Evolutionary conservation across 2,329 filamentous ascomycete genomes (phyloP), one percentile per base, ranked within the genome.

Genomic region (Fusarium sp.): DNA sequence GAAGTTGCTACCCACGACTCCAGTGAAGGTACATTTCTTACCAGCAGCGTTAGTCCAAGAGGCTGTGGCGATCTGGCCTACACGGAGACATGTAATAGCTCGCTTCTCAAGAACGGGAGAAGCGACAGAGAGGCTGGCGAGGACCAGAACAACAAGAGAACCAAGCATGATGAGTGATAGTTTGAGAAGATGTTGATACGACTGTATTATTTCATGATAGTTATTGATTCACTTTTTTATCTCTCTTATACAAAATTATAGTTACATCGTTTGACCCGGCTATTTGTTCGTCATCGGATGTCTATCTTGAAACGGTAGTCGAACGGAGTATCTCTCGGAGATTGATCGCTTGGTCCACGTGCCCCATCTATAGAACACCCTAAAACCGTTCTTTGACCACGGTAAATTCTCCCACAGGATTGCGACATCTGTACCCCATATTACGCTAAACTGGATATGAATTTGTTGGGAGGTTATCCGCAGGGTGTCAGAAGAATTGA

Each of bases 1-100:
- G 49, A 81, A 86, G 71, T 85, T 85, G 61, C 82, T 82, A 4
- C 84, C 84, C 3, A 86, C 84, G 5, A 78, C 72, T 9, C 83
- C 83, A 0, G 74, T 80, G 69, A 81, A 86, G 2, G 78, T 80
- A 65, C 84, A 86, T 2, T 74, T 76, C 66, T 82, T 69, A 0
- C 82, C 82, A 0, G 78, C 81, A 48, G 76, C 75, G 48, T 85
- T 83, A 4, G 78, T 84, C 84, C 84, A 86, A 22, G 68, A 78
- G 13, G 84, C 84, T 8, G 81, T 85, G 7, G 83, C 83, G 3
- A 79, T 81, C 20, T 62, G 59, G 3, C 72, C 72, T 45, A 74
- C 62, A 38, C 65, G 69, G 2, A 74, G 70, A 30, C 72, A 74
- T 10, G 71, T 70, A 8, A 74, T 55, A 1, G 72, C 45, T 46